Evolutionary conservation across 139 green algal species (phyloP), one percentile per base, ranked within the genome.

Genomic region (Picochlorum sp.): DNA sequence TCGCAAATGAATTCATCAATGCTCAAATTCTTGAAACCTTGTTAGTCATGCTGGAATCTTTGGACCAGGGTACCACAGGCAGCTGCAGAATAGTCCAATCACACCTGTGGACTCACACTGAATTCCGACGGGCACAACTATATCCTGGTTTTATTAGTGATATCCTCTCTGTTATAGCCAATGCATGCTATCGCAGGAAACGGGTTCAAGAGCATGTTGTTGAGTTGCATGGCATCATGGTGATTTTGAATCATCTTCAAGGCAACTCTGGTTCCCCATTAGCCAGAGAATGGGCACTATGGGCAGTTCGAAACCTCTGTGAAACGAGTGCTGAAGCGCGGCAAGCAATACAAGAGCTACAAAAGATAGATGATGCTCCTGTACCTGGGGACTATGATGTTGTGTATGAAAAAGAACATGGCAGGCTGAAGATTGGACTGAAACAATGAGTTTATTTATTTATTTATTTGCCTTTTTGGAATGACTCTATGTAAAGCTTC

Each of bases 241-340:
- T 92, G 51, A 26, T 94, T 51, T 72, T 94, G 24, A 55, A 68
- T n/a, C 75, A 83, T 15, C 80, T 70, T 57, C 70, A 87, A 67
- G 52, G 86, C 23, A 85, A 94, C 51, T 68, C 80, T 3, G 28
- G 62, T 2, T 80, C 72, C 21, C 87, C 87, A 4, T 47, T 94
- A 52, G 83, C 87, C 4, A 71, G 85, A 0, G 90, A 97, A 76
- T 96, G 88, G 85, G 90, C 79, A 41, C 76, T 97, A 50, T 96
- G 84, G 86, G 86, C 68, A 1, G 68, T 97, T 60, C 80, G 91
- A 24, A 97, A 97, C 70, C 63, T 96, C 65, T 90, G 88, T 67
- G 81, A 87, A 45, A 85, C 67, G 44, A 83, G 73, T 62, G 21
- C 52, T 6, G 41, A 56, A 34, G 67, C 73, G 15, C 57, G 63